Evolutionary conservation across 78 protist genomes (phyloP).

Genomic region (Dictyostelium purpureum): DNA sequence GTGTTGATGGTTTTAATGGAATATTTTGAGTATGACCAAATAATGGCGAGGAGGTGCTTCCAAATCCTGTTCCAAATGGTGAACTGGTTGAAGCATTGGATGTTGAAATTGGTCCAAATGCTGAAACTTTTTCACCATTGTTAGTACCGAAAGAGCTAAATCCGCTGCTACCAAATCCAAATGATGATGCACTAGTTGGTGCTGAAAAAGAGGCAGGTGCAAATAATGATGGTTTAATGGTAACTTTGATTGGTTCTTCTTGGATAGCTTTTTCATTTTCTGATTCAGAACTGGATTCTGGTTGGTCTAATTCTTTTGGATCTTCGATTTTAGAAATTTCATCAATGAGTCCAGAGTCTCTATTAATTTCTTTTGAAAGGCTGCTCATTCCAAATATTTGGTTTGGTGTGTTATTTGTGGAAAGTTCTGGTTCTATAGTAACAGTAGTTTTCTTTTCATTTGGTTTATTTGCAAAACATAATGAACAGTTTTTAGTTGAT

Average conservation of each 20-base stretch:
- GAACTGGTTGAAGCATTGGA: not conserved
- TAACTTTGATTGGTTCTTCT: not conserved
- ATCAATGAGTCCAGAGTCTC: not conserved
- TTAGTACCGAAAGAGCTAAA: not conserved
- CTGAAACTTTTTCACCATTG: not conserved
- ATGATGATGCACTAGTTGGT: not conserved
- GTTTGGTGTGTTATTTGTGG: not conserved
- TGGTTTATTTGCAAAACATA: too few species aligned
- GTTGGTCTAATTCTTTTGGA: not conserved
- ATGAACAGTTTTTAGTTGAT: too few species aligned
- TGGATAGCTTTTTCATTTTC: not conserved
- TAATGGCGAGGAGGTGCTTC: not conserved
- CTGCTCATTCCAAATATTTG: not conserved
- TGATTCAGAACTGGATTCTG: not conserved
- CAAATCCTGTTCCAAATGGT: conserved; percentile 1
- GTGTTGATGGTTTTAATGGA: not conserved
- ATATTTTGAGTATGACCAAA: not conserved
- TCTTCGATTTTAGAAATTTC: not conserved
- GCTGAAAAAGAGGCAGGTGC: not conserved
- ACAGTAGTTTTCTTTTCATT: not conserved
- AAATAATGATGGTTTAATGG: not conserved
- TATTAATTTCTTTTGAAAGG: not conserved
- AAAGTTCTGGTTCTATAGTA: not conserved
- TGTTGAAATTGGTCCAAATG: not conserved
- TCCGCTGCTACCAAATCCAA: not conserved